Base-by-base conservation (phyloP, 1,139 yeast genomes). In the Kodamaea sp. region DNA sequence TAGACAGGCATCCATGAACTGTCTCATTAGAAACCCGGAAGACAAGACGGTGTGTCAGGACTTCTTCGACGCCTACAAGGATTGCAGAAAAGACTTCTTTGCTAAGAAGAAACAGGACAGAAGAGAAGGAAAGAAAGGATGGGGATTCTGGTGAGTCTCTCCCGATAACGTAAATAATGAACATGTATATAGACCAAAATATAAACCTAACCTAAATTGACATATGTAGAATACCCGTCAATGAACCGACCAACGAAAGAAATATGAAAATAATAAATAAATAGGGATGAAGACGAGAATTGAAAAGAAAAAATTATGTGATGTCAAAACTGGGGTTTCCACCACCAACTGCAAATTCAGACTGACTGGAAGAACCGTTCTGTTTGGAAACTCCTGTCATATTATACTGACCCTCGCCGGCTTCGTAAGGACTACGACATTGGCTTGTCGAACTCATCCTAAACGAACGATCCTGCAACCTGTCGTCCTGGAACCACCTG, bases 41-140 rank as follows among this genome's bases (percentile, higher is more conserved):
- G 80, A 76, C 43, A 77, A 82, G 44, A 74, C 77, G 18, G 78
- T 78, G 40, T 92, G 98, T 57, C 77, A 74, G 44, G 95, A 86
- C 43, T 90, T 87, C 53, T 92, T 90, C 55, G 89, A 83, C 48
- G 96, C 97, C 0, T 92, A 90, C 55, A 73, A 89, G 43, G 97
- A 92, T 53, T 92, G 98, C 61, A 82, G 84, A 52, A 80, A 80
- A 53, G 95, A 84, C 50, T 90, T 96, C 82, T 70, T 69, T 47
- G 59, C 57, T 15, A 67, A 69, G 46, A 64, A 55, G 46, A 64
- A 53, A 41, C 50, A 58, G 35, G 76, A 70, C 41, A 59, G 56
- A 41, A 46, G 48, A 18, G 60, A 61, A 28, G 76, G 77, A 0
- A 61, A 55, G 42, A 65, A 66, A 22, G 76, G 76, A 7, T 70